Conservation (phyloP, 257 asterid species). For the Solanum sparsipilum region DNA sequence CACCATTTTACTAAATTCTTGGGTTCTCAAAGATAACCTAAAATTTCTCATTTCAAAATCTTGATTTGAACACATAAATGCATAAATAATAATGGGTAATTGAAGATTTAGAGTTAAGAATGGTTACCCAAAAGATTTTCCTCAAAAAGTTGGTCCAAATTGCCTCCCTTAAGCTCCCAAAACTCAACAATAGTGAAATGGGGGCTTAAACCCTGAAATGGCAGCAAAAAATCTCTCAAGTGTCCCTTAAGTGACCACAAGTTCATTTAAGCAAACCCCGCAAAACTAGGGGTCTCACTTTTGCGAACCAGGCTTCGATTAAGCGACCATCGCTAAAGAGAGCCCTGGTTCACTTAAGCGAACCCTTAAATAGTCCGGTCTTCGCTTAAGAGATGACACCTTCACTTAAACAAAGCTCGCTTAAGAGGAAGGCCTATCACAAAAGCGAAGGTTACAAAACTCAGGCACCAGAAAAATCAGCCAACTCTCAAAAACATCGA, state of each 20-base stretch:
- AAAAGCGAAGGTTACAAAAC: neutral
- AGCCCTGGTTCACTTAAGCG: neutral
- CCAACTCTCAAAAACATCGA: neutral
- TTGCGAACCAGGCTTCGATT: neutral
- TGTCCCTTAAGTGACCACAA: neutral
- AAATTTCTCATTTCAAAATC: no score
- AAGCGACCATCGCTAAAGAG: neutral
- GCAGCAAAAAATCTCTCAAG: neutral
- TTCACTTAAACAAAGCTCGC: neutral
- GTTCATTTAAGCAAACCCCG: neutral
- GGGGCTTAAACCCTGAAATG: neutral
- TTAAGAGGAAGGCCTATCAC: neutral
- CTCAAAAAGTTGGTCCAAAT: no score
- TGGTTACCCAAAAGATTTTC: neutral
- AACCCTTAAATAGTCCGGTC: neutral
- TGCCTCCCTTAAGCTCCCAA: no score
- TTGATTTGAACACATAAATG: no score
- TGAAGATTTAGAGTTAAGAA: neutral
- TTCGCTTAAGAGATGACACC: neutral
- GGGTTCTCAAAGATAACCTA: neutral
- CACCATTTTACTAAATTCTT: neutral
- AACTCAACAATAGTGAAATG: neutral
- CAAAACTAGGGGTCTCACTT: neutral
- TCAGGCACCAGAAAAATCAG: neutral
- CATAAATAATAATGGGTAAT: neutral